Percentiles rank a stretch among this genome's conserved stretches.
These are phyloP conservation scores for Pichia gijzeniarum DNA, from an alignment of 805 yeast species.

Conservation along the genomic window DNA sequence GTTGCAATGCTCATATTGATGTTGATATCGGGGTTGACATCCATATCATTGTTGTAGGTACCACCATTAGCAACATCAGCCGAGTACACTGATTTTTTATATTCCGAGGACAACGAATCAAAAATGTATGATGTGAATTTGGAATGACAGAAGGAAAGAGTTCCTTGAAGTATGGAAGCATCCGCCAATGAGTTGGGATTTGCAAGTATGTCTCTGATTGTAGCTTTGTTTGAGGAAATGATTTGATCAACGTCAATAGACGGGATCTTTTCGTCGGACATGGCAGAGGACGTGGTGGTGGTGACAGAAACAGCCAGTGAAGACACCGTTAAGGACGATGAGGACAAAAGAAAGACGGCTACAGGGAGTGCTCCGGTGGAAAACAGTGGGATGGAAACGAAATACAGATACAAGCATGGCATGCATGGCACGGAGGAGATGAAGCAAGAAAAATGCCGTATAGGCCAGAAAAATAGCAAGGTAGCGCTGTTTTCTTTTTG, in stretches of 20 bases:
- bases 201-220: constrained; percentile 27
- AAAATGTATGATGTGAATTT: constrained; percentile 40
- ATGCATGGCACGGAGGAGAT: no score
- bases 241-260: constrained; percentile 16
- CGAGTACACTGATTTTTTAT: background rate
- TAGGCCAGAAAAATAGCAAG: no score
- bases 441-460: no score
- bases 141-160: constrained; percentile 42
- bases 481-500: no score
- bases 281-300: no score
- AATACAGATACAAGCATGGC: no score
- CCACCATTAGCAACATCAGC: background rate
- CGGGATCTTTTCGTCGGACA: no score
- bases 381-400: background rate
- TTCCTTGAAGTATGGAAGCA: constrained; percentile 40
- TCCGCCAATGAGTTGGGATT: constrained; percentile 30
- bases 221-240: constrained; percentile 22
- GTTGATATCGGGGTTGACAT: background rate
- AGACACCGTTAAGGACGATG: no score
- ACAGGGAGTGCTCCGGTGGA: background rate
- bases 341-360: background rate
- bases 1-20: background rate
- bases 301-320: no score
- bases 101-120: constrained; percentile 27
- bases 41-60: background rate